Base-by-base conservation (phyloP, 495 filamentous ascomycete genomes). In the Hyaloscypha hepaticicola region DNA sequence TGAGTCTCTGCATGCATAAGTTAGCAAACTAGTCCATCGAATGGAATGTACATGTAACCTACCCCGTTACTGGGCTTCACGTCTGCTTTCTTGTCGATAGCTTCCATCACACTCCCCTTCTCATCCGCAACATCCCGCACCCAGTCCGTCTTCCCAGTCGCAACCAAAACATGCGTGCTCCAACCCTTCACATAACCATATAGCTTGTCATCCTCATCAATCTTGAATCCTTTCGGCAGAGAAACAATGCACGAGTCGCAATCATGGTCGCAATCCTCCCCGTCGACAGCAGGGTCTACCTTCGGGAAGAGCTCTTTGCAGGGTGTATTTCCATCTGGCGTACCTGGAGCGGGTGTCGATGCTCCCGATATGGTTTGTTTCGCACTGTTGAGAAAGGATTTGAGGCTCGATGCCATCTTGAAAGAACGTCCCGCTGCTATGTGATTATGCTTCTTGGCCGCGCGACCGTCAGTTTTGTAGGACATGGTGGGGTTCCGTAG, bases 61-160 rank as follows among this genome's bases (percentile, higher is more conserved):
- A 95, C 90, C 69, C 93, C 93, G 72, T 94, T 96, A 59, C 72
- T 82, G 0, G 90, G 88, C 70, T 85, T 83, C 28, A 87, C 77
- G 11, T 77, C 76, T 7, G 82, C 77, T 64, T 83, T 84, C 62
- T 83, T 86, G 6, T 69, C 64, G 72, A 98, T 85, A 8, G 93
- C 96, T 78, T 96, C 87, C 95, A 99, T 98, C 28, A 99, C 85
- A 72, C 92, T 96, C 1, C 93, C 96, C 75, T 87, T 85, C 78
- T 98, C 95, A 69, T 98, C 90, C 51, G 85, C 87, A 16, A 98
- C 90, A 77, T 96, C 89, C 55, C 90, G 77, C 69, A 93, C 88
- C 95, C 95, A 99, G 77, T 99, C 96, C 25, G 88, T 87, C 79
- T 97, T 96, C 48, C 93, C 92, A 1, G 95, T 99, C 12, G 94